Evolutionary conservation across 108 stramenopile genomes (phyloP), one percentile per base, ranked within the genome.

Genomic region (Skeletonema marinoi): DNA sequence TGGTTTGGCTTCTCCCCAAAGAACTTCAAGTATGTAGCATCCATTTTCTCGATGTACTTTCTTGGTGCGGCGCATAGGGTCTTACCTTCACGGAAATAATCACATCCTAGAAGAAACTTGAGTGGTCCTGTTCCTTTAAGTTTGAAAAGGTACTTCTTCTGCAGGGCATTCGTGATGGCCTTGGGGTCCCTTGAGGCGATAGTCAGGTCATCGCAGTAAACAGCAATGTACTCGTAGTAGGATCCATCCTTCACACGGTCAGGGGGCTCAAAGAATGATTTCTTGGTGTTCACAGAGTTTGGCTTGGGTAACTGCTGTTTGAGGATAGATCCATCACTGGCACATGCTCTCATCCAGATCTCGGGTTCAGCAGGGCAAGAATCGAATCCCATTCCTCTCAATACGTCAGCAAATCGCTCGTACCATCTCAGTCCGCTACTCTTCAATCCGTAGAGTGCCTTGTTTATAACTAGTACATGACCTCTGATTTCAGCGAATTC

Each of bases 141-240:
- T n/a, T n/a, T n/a, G n/a, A n/a, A n/a, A n/a, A n/a, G n/a, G n/a
- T n/a, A n/a, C n/a, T n/a, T n/a, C n/a, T n/a, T n/a, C n/a, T n/a
- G n/a, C n/a, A 85, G 70, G 16, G 5, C 39, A 13, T 71, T 48
- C 13, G 70, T 61, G 32, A 85, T 50, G 3, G 48, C 16, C 14
- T 65, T 12, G 13, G 63, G 63, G 6, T 64, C 21, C 29, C 19
- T 64, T 6, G 44, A 38, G 0, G 32, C 63, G n/a, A 64, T 64
- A 21, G 63, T 46, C 4, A 64, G 44, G 21, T 64, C 63, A 3
- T 64, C 63, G 6, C 4, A 4, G 29, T 64, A 64, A 0, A 64
- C 29, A 35, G 63, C 63, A 3, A 64, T 46, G 3, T 64, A 64
- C 7, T 64, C 63, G 3, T 64, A 64, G 19, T 44, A 44, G 1